Percentiles rank a stretch among this genome's conserved stretches.
phyloP scores from a whole-genome alignment of 164 flowering plant species.

The Saururus chinensis region DNA sequence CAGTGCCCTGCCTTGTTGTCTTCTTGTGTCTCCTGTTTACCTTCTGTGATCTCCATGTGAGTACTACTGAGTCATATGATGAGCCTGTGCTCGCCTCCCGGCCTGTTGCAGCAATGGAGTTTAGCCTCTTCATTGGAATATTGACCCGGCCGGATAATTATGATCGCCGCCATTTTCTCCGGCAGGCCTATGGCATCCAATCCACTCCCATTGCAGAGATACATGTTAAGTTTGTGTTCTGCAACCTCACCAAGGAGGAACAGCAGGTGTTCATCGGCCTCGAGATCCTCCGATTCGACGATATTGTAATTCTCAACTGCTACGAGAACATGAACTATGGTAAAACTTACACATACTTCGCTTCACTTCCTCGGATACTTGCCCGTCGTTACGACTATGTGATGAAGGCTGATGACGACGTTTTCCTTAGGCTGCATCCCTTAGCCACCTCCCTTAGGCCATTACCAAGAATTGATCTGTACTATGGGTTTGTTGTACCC shows the following conservation, averaged over 20 bases:
- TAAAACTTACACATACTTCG: slow-evolving; percentile 59
- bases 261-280: slow-evolving; percentile 35
- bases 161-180: slow-evolving; percentile 55
- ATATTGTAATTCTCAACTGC: slow-evolving; percentile 56
- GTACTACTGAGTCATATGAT: slow-evolving; percentile 3
- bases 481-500: slow-evolving; percentile 57
- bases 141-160: slow-evolving; percentile 39
- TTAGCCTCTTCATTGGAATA: slow-evolving; percentile 50
- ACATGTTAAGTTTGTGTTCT: slow-evolving; percentile 45
- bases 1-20: slow-evolving; percentile 17
- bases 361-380: slow-evolving; percentile 31
- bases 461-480: slow-evolving; percentile 35
- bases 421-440: slow-evolving; percentile 27
- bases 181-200: slow-evolving; percentile 48
- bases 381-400: slow-evolving; percentile 33
- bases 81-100: not conserved
- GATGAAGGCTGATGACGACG: slow-evolving; percentile 63
- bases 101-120: slow-evolving; percentile 4
- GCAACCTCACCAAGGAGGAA: slow-evolving; percentile 52
- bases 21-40: slow-evolving; percentile 14
- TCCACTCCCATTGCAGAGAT: slow-evolving; percentile 30
- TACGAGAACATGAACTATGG: slow-evolving; percentile 58
- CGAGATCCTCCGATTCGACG: slow-evolving; percentile 47
- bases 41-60: slow-evolving; percentile 13
- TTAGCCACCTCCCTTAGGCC: slow-evolving; percentile 27